Evolutionary conservation across 1,139 yeast genomes (phyloP).

Genomic region (Debaryomycetaceae sp.): DNA sequence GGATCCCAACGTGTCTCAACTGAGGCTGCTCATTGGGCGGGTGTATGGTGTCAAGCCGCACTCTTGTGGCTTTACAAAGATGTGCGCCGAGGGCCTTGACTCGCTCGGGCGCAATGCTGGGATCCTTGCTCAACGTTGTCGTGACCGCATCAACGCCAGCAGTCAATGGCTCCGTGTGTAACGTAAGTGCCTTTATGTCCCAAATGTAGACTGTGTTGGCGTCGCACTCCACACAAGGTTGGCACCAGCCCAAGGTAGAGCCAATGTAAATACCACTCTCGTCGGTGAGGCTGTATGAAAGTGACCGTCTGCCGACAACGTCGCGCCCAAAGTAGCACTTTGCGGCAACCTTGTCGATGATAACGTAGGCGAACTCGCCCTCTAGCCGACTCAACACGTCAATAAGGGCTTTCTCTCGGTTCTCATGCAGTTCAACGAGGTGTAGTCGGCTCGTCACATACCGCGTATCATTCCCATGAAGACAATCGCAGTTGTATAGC

Average conservation of each 20-base stretch:
- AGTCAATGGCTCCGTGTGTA: too few species aligned
- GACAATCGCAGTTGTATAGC: constrained; percentile 58
- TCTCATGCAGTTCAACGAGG: constrained; percentile 1
- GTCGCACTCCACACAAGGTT: too few species aligned
- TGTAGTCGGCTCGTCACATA: constrained; percentile 14
- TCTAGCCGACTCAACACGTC: constrained; percentile 37
- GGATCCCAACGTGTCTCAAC: constrained; percentile 48
- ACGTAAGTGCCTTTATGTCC: too few species aligned
- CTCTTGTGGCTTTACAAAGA: constrained; percentile 31
- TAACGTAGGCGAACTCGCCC: constrained; percentile 81
- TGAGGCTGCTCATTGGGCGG: constrained; percentile 40
- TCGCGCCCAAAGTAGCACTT: constrained; percentile 79
- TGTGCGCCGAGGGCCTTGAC: too few species aligned
- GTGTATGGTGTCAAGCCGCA: constrained; percentile 55
- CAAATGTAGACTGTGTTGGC: too few species aligned
- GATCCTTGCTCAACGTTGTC: too few species aligned
- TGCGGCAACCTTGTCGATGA: constrained; percentile 34
- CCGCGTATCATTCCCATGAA: constrained; percentile 31
- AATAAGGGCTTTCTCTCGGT: constrained; percentile 24
- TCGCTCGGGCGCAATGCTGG: too few species aligned
- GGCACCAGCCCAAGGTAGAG: too few species aligned
- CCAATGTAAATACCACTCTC: too few species aligned
- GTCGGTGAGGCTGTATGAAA: constrained; percentile 40
- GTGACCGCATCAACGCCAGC: too few species aligned
- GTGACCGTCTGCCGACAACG: constrained; percentile 72